A percentile compares a stretch with the other conserved stretches of the same genome.
These are phyloP conservation scores for Fusarium nanum DNA, from an alignment of 2,329 filamentous ascomycete species.

Conservation along the genomic window DNA sequence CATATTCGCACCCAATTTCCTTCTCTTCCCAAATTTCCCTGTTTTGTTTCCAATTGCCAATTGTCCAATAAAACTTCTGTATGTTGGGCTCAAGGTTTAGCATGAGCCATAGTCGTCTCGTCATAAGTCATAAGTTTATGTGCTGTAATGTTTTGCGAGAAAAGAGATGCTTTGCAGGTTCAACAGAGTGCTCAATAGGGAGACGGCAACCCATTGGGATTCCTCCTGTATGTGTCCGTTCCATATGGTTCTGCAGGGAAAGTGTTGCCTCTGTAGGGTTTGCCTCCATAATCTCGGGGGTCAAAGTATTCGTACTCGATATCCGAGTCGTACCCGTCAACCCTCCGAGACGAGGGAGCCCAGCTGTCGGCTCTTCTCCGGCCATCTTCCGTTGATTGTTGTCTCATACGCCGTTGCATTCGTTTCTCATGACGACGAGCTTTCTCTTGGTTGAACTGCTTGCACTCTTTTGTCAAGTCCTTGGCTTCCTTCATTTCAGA, in stretches of 20 bases:
- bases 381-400: conserved; percentile 47
- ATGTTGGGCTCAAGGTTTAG: conserved; percentile 26
- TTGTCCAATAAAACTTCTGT: conserved; percentile 10
- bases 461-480: conserved; percentile 61
- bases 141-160: conserved; percentile 12
- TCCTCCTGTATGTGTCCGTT: conserved; percentile 30
- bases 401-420: conserved; percentile 51
- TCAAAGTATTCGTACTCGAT: conserved; percentile 55
- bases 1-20: conserved; percentile 27
- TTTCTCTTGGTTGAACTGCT: conserved; percentile 63
- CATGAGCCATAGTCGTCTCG: conserved; percentile 37
- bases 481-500: conserved; percentile 67
- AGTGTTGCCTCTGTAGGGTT: conserved; percentile 31
- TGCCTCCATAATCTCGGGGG: conserved; percentile 59
- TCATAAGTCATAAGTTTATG: conserved; percentile 43
- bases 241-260: conserved; percentile 36
- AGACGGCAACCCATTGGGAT: conserved; percentile 51
- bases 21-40: conserved; percentile 18
- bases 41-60: conserved; percentile 17
- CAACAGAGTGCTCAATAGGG: conserved; percentile 31
- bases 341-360: conserved; percentile 56
- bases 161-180: not conserved
- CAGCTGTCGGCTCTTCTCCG: conserved; percentile 59
- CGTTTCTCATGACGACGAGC: conserved; percentile 62
- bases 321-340: conserved; percentile 54